Conservation (phyloP, 192 early-diverging fungal genomes). For the Spinellus fusiger region DNA sequence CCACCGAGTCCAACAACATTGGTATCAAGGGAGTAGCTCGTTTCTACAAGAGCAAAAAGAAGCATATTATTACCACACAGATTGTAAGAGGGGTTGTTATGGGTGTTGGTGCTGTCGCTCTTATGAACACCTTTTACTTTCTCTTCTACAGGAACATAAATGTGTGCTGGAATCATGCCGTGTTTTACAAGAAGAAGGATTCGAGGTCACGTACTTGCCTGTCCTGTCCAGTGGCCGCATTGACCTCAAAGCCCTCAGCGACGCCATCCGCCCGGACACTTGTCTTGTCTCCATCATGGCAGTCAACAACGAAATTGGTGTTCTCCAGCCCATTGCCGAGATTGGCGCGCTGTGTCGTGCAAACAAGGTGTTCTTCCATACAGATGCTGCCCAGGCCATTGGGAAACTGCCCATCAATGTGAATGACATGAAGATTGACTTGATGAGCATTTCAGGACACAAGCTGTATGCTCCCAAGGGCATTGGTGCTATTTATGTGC, state of each 20-base stretch:
- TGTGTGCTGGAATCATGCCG: constrained; percentile 96
- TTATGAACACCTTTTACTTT: neutral
- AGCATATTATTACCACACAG: constrained; percentile 94
- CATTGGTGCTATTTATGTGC: constrained; percentile 88
- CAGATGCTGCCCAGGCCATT: constrained; percentile 93
- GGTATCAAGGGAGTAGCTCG: constrained; percentile 91
- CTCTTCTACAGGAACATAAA: constrained; percentile 79
- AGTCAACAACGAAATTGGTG: constrained; percentile 98
- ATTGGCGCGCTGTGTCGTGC: constrained; percentile 85
- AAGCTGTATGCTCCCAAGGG: constrained; percentile 99
- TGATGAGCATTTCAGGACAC: constrained; percentile 95
- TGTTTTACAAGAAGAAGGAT: constrained; percentile 90
- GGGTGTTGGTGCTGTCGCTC: neutral
- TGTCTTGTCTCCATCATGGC: constrained; percentile 92
- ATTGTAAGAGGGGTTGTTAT: constrained; percentile 41
- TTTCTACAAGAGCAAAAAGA: constrained; percentile 91
- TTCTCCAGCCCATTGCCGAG: constrained; percentile 86
- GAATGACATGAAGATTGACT: constrained; percentile 86
- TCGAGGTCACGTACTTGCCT: constrained; percentile 92
- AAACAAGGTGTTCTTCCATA: constrained; percentile 93
- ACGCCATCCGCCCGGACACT: constrained; percentile 86
- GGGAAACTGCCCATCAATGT: constrained; percentile 95
- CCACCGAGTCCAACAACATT: constrained; percentile 95
- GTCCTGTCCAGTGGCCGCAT: constrained; percentile 81
- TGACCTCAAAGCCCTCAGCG: constrained; percentile 71